Evolutionary conservation across 306 rosid genomes (phyloP).

Genomic region (Bauhinia variegata): DNA sequence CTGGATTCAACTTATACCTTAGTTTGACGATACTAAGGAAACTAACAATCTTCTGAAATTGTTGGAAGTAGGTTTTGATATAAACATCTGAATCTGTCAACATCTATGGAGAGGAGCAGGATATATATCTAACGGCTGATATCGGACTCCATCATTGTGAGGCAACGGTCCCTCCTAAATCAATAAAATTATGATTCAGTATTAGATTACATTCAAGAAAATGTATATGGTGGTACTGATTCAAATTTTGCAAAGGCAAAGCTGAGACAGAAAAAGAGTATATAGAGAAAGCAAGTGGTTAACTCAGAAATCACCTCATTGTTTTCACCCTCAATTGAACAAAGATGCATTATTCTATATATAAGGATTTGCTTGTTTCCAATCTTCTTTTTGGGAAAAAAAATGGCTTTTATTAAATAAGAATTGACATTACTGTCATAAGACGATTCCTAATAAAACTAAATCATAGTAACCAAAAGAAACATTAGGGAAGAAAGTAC

Average conservation of each 20-base stretch:
- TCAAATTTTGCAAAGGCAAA: constrained; percentile 14
- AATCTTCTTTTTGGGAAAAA: not conserved
- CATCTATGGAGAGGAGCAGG: constrained; percentile 93
- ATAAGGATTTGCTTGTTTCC: not conserved
- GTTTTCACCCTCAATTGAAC: not conserved
- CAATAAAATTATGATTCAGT: constrained; percentile 12
- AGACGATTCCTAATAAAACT: not conserved
- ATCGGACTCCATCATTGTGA: constrained; percentile 63
- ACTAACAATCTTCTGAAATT: constrained; percentile 12
- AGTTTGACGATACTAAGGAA: constrained; percentile 2
- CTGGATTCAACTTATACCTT: constrained; percentile 12
- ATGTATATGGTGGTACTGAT: not conserved
- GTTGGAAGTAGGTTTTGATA: constrained; percentile 23
- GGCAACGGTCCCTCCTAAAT: constrained; percentile 80
- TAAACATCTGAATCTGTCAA: constrained; percentile 42
- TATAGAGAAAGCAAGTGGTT: not conserved
- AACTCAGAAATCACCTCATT: not conserved
- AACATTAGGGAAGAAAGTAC: constrained; percentile 47
- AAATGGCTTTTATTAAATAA: not conserved
- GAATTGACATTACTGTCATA: not conserved
- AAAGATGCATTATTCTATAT: not conserved
- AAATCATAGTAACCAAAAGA: constrained; percentile 5
- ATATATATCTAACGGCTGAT: constrained; percentile 58
- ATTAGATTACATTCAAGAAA: not conserved
- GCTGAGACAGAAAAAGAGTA: not conserved